Percentiles rank a stretch among this genome's conserved stretches.
These are phyloP conservation scores for Melampsora occidentalis DNA, from an alignment of 1,284 basidiomycete species.

Conservation along the genomic window DNA sequence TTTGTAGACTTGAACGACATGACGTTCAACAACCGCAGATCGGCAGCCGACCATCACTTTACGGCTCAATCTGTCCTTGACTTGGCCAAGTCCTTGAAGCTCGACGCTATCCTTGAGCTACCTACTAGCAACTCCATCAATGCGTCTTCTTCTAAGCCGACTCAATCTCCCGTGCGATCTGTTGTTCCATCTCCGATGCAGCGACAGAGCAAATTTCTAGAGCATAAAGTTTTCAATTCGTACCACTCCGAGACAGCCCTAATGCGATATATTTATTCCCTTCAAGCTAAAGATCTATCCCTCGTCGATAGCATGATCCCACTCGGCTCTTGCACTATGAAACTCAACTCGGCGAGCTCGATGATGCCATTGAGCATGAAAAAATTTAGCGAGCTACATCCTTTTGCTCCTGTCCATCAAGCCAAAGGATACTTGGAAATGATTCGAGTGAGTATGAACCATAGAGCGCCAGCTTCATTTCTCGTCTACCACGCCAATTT, in stretches of 20 bases:
- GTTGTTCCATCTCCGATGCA: slow-evolving; percentile 55
- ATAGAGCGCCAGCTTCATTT: not conserved
- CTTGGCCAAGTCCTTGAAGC: slow-evolving; percentile 43
- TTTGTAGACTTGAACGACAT: slow-evolving; percentile 62
- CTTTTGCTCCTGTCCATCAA: slow-evolving; percentile 86
- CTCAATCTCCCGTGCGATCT: slow-evolving; percentile 31
- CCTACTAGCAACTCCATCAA: slow-evolving; percentile 10
- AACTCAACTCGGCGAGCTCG: slow-evolving; percentile 91
- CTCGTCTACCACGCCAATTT: not conserved
- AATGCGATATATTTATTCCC: slow-evolving; percentile 73
- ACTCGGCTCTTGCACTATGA: slow-evolving; percentile 78
- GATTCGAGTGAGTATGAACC: slow-evolving; percentile 22
- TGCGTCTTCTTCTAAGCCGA: slow-evolving; percentile 5
- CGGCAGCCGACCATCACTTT: slow-evolving; percentile 36
- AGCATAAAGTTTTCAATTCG: slow-evolving; percentile 79
- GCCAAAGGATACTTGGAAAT: slow-evolving; percentile 71
- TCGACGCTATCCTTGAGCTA: slow-evolving; percentile 39
- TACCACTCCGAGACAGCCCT: slow-evolving; percentile 98
- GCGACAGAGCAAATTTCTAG: slow-evolving; percentile 73
- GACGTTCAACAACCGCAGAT: slow-evolving; percentile 42
- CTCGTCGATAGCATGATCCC: slow-evolving; percentile 96
- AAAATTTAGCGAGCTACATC: slow-evolving; percentile 83
- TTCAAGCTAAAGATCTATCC: slow-evolving; percentile 90
- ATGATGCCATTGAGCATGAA: slow-evolving; percentile 96
- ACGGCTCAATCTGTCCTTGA: slow-evolving; percentile 54